Percentiles rank a stretch among this genome's conserved stretches.
These are phyloP conservation scores for Penicillium atrosanguineum DNA, from an alignment of 495 filamentous ascomycete species.

Conservation along the genomic window DNA sequence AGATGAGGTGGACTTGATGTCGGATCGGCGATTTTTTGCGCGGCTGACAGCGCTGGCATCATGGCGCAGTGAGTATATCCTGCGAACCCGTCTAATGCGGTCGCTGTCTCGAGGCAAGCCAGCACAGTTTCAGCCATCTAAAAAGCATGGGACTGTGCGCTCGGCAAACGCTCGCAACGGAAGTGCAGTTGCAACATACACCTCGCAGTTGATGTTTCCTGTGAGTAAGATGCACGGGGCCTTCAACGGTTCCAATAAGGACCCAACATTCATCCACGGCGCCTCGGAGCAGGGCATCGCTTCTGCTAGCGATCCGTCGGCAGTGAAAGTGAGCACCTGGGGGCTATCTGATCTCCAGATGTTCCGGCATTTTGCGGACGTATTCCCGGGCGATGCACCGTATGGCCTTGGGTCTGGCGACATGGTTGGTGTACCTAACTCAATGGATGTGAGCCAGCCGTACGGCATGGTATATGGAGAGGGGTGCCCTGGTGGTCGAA, in stretches of 20 bases:
- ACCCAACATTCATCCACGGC: slow-evolving; percentile 77
- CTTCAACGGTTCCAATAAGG: slow-evolving; percentile 66
- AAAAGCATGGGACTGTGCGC: slow-evolving; percentile 47
- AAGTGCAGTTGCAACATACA: slow-evolving; percentile 70
- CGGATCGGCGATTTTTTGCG: slow-evolving; percentile 72
- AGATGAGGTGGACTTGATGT: slow-evolving; percentile 50
- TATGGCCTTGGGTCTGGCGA: slow-evolving; percentile 78
- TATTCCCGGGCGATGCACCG: slow-evolving; percentile 67
- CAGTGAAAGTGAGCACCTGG: slow-evolving; percentile 79
- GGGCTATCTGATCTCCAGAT: slow-evolving; percentile 71
- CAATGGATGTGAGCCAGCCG: slow-evolving; percentile 83
- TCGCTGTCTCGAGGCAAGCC: slow-evolving; percentile 78
- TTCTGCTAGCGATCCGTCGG: slow-evolving; percentile 71
- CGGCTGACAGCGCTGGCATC: slow-evolving; percentile 75
- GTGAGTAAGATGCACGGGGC: slow-evolving; percentile 73
- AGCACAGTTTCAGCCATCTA: slow-evolving; percentile 52
- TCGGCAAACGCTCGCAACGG: slow-evolving; percentile 49
- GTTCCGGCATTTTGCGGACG: slow-evolving; percentile 72
- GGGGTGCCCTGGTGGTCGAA: slow-evolving; percentile 74
- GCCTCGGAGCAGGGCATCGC: slow-evolving; percentile 71
- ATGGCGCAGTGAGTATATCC: slow-evolving; percentile 90
- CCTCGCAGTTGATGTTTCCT: slow-evolving; percentile 69
- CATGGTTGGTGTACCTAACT: slow-evolving; percentile 72
- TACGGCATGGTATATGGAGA: slow-evolving; percentile 84
- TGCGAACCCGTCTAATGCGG: slow-evolving; percentile 78